Conservation (phyloP, 192 early-diverging fungal genomes). For the Paraglomus brasilianum region DNA sequence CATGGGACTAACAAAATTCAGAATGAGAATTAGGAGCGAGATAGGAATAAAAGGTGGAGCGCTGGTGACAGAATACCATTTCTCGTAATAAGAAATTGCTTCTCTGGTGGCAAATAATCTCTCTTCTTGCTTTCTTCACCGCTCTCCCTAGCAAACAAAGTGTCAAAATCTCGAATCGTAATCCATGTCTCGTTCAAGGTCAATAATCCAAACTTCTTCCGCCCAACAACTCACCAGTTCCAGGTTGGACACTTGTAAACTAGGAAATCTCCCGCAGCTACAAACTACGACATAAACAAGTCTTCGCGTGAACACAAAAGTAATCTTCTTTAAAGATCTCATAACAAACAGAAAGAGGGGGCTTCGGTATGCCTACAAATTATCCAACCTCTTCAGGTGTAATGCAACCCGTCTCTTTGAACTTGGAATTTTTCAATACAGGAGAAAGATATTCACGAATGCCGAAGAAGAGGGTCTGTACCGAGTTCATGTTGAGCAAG, state of each 20-base stretch:
- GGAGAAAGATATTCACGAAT: constrained; percentile 92
- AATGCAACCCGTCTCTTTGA: constrained; percentile 92
- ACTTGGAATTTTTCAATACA: constrained; percentile 90
- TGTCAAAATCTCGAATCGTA: neutral
- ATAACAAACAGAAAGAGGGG: neutral
- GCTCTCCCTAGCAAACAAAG: constrained; percentile 43
- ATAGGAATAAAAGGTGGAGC: neutral
- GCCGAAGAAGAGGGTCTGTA: constrained; percentile 65
- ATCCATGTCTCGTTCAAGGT: neutral
- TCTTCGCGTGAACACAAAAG: no score
- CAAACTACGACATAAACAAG: constrained; percentile 60
- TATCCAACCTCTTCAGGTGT: constrained; percentile 86
- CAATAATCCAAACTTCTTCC: neutral
- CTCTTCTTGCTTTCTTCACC: constrained; percentile 72
- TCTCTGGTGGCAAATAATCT: constrained; percentile 80
- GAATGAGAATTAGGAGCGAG: neutral
- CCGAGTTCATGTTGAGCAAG: constrained; percentile 45
- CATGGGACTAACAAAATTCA: constrained; percentile 71
- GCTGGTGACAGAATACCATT: constrained; percentile 54
- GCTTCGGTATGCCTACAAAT: constrained; percentile 15
- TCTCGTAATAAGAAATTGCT: constrained; percentile 93
- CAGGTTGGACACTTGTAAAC: constrained; percentile 99
- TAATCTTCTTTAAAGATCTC: neutral
- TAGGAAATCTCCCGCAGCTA: constrained; percentile 95
- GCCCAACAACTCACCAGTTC: constrained; percentile 62